Evolutionary conservation across 2,329 filamentous ascomycete genomes (phyloP).

Genomic region (Colletotrichum sublineola): DNA sequence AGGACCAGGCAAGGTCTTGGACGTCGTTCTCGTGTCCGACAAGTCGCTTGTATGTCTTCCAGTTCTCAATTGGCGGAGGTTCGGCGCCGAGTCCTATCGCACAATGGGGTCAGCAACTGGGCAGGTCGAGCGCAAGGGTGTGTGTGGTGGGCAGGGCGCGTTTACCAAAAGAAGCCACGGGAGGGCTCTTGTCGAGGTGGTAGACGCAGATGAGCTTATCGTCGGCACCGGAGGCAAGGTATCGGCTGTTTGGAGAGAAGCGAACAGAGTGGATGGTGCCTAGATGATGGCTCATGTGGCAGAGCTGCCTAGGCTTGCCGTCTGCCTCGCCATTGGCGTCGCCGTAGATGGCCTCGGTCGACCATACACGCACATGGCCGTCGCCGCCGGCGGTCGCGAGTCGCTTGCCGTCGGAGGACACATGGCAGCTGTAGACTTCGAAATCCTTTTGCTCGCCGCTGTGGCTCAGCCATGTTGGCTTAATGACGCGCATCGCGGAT

Average conservation of each 20-base stretch:
- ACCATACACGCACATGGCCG: conserved; percentile 98
- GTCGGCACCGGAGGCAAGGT: conserved; percentile 95
- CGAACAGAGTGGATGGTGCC: conserved; percentile 97
- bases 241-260: conserved; percentile 95
- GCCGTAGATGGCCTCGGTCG: conserved; percentile 91
- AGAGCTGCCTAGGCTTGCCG: conserved; percentile 88
- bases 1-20: conserved; percentile 96
- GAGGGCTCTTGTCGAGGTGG: conserved; percentile 85
- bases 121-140: background rate
- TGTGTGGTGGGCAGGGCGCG: conserved; percentile 50
- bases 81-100: conserved; percentile 61
- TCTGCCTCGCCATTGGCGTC: conserved; percentile 49
- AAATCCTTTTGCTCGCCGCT: conserved; percentile 98
- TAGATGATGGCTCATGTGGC: conserved; percentile 98
- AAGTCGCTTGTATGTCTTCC: conserved; percentile 93
- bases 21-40: conserved; percentile 99
- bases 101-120: conserved; percentile 8
- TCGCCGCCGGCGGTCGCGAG: conserved; percentile 97
- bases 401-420: conserved; percentile 92
- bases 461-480: conserved; percentile 96
- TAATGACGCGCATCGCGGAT: conserved; percentile 82
- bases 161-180: conserved; percentile 82
- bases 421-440: conserved; percentile 98
- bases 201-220: conserved; percentile 99
- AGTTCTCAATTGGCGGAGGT: conserved; percentile 93